phyloP scores from a whole-genome alignment of 2,329 filamentous ascomycete species.

The Ceratocystis diversiconidia region DNA sequence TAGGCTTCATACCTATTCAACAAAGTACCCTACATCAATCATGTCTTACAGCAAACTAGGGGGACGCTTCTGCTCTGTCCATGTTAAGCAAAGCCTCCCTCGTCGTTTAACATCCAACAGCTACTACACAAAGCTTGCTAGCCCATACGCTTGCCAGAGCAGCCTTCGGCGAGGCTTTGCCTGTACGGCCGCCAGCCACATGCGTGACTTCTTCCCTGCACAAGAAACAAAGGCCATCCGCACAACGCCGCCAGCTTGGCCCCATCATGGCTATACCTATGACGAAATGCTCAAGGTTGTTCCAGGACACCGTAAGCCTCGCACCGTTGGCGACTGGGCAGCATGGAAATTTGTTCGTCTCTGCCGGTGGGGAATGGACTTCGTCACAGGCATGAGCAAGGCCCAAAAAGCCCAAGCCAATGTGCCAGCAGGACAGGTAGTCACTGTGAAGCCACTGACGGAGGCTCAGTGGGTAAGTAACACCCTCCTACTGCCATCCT shows the following conservation, averaged over 20 bases:
- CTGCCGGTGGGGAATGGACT: slow-evolving; percentile 66
- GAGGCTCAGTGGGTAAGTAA: slow-evolving; percentile 63
- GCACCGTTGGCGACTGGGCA: slow-evolving; percentile 59
- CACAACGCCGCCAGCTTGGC: slow-evolving; percentile 51
- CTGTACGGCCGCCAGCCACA: slow-evolving; percentile 31
- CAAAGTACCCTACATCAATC: background rate
- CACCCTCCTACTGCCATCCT: background rate
- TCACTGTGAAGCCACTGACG: slow-evolving; percentile 48
- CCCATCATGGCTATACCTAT: slow-evolving; percentile 59
- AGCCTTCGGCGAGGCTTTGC: slow-evolving; percentile 32
- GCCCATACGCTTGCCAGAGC: background rate
- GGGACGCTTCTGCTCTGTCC: slow-evolving; percentile 10
- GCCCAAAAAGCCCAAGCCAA: slow-evolving; percentile 52
- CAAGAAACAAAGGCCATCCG: slow-evolving; percentile 48
- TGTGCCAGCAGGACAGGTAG: slow-evolving; percentile 40
- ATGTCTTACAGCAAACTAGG: slow-evolving; percentile 1
- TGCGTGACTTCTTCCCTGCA: slow-evolving; percentile 48
- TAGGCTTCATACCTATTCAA: background rate
- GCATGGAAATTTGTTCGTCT: slow-evolving; percentile 66
- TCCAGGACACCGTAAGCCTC: slow-evolving; percentile 62
- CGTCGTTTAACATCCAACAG: background rate
- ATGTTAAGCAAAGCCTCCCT: background rate
- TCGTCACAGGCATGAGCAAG: slow-evolving; percentile 58
- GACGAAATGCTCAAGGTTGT: slow-evolving; percentile 62
- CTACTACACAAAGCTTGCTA: background rate